phyloP scores from a whole-genome alignment of 1,139 yeast genomes.

The Lodderomyces beijingensis region DNA sequence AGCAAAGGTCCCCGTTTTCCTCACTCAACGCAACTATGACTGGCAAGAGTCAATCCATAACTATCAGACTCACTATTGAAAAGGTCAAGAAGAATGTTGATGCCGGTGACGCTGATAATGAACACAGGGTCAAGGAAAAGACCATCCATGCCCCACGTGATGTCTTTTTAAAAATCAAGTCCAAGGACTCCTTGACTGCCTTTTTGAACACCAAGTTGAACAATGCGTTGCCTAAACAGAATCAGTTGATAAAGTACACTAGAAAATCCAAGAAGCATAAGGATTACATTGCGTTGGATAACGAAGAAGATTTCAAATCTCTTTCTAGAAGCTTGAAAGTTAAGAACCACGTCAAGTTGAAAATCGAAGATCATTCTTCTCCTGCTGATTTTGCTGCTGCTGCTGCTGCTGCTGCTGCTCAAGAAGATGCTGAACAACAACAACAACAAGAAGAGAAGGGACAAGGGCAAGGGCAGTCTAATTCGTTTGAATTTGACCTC shows the following conservation, averaged over 20 bases:
- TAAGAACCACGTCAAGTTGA: constrained; percentile 34
- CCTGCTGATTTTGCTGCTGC: not conserved
- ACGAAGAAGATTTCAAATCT: constrained; percentile 40
- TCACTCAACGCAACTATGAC: no score
- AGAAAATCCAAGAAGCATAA: constrained; percentile 45
- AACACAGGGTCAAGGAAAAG: constrained; percentile 3
- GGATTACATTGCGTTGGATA: constrained; percentile 36
- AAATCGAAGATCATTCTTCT: constrained; percentile 7
- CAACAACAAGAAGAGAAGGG: constrained; percentile 6
- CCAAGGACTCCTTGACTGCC: constrained; percentile 15
- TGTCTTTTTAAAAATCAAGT: constrained; percentile 12
- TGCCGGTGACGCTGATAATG: not conserved
- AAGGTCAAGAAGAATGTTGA: constrained; percentile 3
- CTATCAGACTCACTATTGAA: constrained; percentile 10
- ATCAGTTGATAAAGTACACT: constrained; percentile 22
- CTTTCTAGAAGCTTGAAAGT: constrained; percentile 44
- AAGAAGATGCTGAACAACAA: constrained; percentile 2
- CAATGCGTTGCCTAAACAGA: not conserved
- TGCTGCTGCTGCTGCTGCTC: not conserved
- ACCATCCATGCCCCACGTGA: constrained; percentile 12
- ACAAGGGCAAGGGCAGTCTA: no score
- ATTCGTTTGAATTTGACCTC: not conserved
- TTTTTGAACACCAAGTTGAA: constrained; percentile 10
- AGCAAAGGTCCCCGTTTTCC: no score
- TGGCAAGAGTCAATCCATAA: constrained; percentile 7